Percentiles rank a stretch among this genome's conserved stretches.
phyloP scores from a whole-genome alignment of 2,329 filamentous ascomycete genomes.

The Orbilia blumenaviensis region DNA sequence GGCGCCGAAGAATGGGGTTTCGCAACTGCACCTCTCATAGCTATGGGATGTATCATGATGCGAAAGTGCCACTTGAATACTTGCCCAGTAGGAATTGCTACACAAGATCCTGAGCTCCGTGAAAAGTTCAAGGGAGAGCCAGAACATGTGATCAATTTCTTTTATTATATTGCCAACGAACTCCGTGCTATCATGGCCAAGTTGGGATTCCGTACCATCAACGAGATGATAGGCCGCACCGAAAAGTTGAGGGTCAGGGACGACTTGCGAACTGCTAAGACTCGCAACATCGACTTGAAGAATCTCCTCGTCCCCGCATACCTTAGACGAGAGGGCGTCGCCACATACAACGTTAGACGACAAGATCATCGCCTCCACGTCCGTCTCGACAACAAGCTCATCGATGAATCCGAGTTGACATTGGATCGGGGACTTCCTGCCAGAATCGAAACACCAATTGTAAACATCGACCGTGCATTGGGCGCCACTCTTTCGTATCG shows the following conservation, averaged over 20 bases:
- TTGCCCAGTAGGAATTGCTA: slow-evolving; percentile 92
- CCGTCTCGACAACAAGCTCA: slow-evolving; percentile 95
- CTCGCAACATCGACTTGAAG: slow-evolving; percentile 89
- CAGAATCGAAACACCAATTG: slow-evolving; percentile 91
- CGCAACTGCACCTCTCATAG: slow-evolving; percentile 90
- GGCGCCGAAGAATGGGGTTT: slow-evolving; percentile 99
- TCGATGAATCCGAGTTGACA: slow-evolving; percentile 91
- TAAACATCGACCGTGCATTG: slow-evolving; percentile 94
- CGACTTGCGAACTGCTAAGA: slow-evolving; percentile 86
- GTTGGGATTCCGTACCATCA: slow-evolving; percentile 92
- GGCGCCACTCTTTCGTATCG: slow-evolving; percentile 95
- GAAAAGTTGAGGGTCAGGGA: slow-evolving; percentile 87
- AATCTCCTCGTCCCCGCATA: slow-evolving; percentile 95
- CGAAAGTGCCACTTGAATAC: slow-evolving; percentile 71
- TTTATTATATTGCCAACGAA: slow-evolving; percentile 97
- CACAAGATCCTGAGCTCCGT: slow-evolving; percentile 90
- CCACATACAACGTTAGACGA: slow-evolving; percentile 97
- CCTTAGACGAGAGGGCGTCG: slow-evolving; percentile 89
- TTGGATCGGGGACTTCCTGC: slow-evolving; percentile 93
- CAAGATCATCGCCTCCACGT: slow-evolving; percentile 94
- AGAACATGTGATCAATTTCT: slow-evolving; percentile 98
- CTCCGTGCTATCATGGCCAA: slow-evolving; percentile 96
- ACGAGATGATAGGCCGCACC: slow-evolving; percentile 95
- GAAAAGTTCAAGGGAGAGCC: slow-evolving; percentile 94
- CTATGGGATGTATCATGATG: slow-evolving; percentile 98